Percentiles rank a stretch among this genome's conserved stretches.
Evolutionary conservation across 1,284 basidiomycete genomes (phyloP).

Genomic region (Ganoderma lucidum): DNA sequence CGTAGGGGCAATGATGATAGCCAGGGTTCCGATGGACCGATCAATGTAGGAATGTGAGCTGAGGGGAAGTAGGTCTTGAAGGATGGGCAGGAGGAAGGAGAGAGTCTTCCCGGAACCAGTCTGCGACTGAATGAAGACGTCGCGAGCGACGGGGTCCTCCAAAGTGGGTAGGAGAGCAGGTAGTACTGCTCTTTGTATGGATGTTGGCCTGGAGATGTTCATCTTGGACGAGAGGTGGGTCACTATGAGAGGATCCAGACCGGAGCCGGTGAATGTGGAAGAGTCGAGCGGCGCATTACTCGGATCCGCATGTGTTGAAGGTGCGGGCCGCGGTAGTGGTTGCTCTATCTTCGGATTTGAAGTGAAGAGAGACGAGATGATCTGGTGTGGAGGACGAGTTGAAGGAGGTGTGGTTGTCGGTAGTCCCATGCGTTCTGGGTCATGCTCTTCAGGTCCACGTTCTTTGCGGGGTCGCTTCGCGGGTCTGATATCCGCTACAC

Average conservation of each 20-base stretch:
- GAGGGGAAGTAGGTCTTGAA: constrained; percentile 93
- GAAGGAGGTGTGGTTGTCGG: constrained; percentile 37
- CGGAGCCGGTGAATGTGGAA: constrained; percentile 78
- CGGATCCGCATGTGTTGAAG: constrained; percentile 54
- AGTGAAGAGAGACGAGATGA: constrained; percentile 93
- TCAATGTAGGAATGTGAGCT: constrained; percentile 91
- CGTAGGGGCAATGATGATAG: constrained; percentile 94
- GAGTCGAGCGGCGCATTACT: constrained; percentile 89
- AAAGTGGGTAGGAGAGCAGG: constrained; percentile 70
- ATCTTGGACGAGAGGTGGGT: constrained; percentile 86
- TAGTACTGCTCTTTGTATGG: constrained; percentile 88
- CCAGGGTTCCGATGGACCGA: constrained; percentile 87
- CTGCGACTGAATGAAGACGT: constrained; percentile 96
- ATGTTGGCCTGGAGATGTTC: constrained; percentile 87
- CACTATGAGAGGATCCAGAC: constrained; percentile 84
- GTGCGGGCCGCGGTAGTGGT: constrained; percentile 41
- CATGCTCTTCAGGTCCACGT: constrained; percentile 31
- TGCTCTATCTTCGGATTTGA: constrained; percentile 76
- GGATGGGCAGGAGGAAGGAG: constrained; percentile 93
- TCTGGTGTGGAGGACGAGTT: constrained; percentile 59
- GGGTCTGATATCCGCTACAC: constrained; percentile 41
- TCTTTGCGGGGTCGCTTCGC: constrained; percentile 60
- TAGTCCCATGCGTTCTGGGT: constrained; percentile 21
- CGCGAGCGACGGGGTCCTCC: constrained; percentile 58
- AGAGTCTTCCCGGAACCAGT: constrained; percentile 99